Conservation (phyloP, 2,329 filamentous ascomycete species). For the Coniella vitis region DNA sequence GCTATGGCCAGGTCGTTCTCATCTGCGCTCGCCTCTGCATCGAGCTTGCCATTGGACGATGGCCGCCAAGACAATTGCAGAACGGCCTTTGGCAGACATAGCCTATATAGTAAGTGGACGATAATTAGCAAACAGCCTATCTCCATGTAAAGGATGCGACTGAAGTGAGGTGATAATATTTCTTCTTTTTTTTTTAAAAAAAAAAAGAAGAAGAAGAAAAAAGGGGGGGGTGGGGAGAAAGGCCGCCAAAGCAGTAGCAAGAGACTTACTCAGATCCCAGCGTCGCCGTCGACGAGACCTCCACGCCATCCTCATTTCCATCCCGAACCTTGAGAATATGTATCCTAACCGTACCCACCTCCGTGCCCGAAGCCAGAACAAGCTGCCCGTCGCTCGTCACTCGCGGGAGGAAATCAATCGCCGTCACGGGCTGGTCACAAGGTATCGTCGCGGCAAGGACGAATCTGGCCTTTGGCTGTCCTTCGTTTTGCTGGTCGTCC, state of each 20-base stretch:
- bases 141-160: no score
- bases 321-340: constrained; percentile 29
- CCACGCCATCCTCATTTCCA: constrained; percentile 25
- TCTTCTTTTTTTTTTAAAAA: no score
- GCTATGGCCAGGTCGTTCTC: constrained; percentile 42
- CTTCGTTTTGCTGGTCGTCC: not conserved
- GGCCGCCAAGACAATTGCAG: constrained; percentile 67
- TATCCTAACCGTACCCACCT: constrained; percentile 42
- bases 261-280: constrained; percentile 23
- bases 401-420: constrained; percentile 56
- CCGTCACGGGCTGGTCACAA: constrained; percentile 57
- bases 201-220: not conserved
- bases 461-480: constrained; percentile 34
- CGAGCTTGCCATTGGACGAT: not conserved
- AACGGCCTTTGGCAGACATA: constrained; percentile 57
- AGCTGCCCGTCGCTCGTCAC: constrained; percentile 23
- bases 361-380: constrained; percentile 52
- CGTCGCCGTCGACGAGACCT: constrained; percentile 28
- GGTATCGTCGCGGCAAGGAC: constrained; percentile 46
- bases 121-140: no score
- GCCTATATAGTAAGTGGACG: no score
- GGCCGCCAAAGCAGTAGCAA: no score
- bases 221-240: not conserved
- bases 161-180: no score
- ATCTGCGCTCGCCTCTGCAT: constrained; percentile 9